Base-by-base conservation (phyloP, 805 yeast genomes). In the Teunomyces gatunensis region DNA sequence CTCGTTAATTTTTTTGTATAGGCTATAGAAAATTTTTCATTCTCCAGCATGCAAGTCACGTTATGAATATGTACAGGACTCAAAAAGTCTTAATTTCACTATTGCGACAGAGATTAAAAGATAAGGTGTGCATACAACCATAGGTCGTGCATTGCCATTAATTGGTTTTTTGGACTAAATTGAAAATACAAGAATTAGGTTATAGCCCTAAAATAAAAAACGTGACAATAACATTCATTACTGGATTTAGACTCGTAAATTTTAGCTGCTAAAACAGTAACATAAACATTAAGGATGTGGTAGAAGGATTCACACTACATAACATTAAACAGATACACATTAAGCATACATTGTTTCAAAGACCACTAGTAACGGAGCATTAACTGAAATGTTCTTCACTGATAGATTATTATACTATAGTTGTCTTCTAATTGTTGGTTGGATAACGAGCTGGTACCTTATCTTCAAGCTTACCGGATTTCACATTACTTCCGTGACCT, bases 371-470 rank as follows among this genome's bases (percentile, higher is more conserved):
- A n/a, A 37, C 12, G 7, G 12, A 37, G 15, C 17, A 32, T 23
- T n/a, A 12, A 11, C 40, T n/a, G 25, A 17, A 23, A 37, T 37
- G 40, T 37, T 23, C 12, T 7, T 37, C 4, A 20, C 40, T 6
- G 40, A 37, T 37, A 37, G 12, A 17, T 17, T 30, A 30, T 27
- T 30, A 3, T 42, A 13, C 18, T 42, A 23, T 23, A 18, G 23
- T 18, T 29, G 45, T 12, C 17, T 29, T 6, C n/a, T 30, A 10
- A 18, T 29, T 42, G 25, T 21, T 9, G 40, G 40, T 27, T 71
- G 75, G 76, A 46, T 55, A 11, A 17, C 58, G 3, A 39, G 45
- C 12, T 72, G 77, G 77, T 53, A 55, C 28, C 23, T 65, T 15
- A 47, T 67, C n/a, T 68, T 66, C 50, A 23, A 47, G 6, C 11